Base-by-base conservation (phyloP, 371 early-diverging fungal genomes). In the Mucor circinelloides region DNA sequence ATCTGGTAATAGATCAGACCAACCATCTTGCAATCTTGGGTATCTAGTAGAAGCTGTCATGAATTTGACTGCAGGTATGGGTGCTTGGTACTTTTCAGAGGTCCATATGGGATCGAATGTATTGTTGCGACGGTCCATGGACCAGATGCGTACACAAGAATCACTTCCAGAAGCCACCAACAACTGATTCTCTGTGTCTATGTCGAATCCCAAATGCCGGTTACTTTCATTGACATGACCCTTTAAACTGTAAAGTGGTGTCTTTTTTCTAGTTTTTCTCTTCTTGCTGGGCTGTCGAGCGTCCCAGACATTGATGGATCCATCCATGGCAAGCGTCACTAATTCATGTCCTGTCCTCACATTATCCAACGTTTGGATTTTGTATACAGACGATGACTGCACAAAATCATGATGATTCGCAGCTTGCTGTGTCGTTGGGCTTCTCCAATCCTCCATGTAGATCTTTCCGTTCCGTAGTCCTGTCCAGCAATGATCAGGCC, bases 141-240 rank as follows among this genome's bases (percentile, higher is more conserved):
- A 79, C 79, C 79, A 79, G 15, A 79, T 52, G 3, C 74, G 68
- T 0, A 79, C 64, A 12, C 58, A 57, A 1, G 66, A 55, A 61
- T 74, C 74, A 55, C 58, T 57, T 6, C 75, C 76, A 23, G 72
- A 56, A 5, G 62, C 23, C 46, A 71, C 58, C 9, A 79, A 17
- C 1, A 76, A 7, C 4, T 70, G 50, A n/a, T 60, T 67, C 2
- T 63, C 40, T 9, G 38, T 36, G 55, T 74, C 70, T 6, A 72
- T 28, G 59, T 79, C 79, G 28, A 68, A 65, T 0, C 68, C 76
- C 31, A 79, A 34, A 36, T 58, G 50, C 1, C 50, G 69, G 0
- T 21, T 58, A 17, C 57, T 63, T 31, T 59, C 63, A 62, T 73
- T 74, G 10, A 60, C 59, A 65, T 79, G 76, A 1, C 76, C 76